Percentiles rank a stretch among this genome's conserved stretches.
Evolutionary conservation across 805 yeast genomes (phyloP).

Genomic region (Candida alai): DNA sequence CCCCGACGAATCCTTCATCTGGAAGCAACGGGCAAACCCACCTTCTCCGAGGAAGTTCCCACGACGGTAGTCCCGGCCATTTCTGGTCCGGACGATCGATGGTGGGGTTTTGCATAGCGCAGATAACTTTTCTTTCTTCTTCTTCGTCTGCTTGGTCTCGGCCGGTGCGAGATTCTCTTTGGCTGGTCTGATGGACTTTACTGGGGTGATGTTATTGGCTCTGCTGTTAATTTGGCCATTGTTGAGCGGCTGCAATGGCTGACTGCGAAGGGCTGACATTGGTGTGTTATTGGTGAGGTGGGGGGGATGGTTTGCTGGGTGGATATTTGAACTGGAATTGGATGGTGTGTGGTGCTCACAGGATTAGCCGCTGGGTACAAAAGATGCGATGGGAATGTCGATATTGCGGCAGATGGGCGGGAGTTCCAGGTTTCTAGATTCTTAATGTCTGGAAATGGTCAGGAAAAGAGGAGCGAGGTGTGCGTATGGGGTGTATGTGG

Average conservation of each 20-base stretch:
- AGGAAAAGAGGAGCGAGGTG: too few relatives aligned
- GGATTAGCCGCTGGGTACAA: too few relatives aligned
- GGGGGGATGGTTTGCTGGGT: too few relatives aligned
- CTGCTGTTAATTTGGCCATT: slow-evolving; percentile 49
- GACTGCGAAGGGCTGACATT: slow-evolving; percentile 32
- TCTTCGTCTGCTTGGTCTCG: slow-evolving; percentile 35
- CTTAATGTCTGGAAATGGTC: too few relatives aligned
- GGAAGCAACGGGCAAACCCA: slow-evolving; percentile 98
- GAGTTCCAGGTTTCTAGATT: too few relatives aligned
- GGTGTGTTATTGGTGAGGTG: not conserved
- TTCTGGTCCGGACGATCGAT: slow-evolving; percentile 79
- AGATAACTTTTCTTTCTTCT: slow-evolving; percentile 84
- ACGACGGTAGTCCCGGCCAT: slow-evolving; percentile 85
- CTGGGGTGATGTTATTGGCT: slow-evolving; percentile 31
- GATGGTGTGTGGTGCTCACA: too few relatives aligned
- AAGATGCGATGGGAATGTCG: too few relatives aligned
- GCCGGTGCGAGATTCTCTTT: slow-evolving; percentile 17
- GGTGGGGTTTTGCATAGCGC: slow-evolving; percentile 97
- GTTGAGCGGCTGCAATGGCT: slow-evolving; percentile 54
- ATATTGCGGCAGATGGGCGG: too few relatives aligned
- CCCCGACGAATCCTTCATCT: slow-evolving; percentile 88
- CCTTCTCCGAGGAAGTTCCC: slow-evolving; percentile 95
- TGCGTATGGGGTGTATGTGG: too few relatives aligned
- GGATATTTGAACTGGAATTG: too few relatives aligned
- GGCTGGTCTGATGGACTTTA: slow-evolving; percentile 23